phyloP scores from a whole-genome alignment of 1,284 basidiomycete genomes.

The Apiotrichum mycotoxinovorans region DNA sequence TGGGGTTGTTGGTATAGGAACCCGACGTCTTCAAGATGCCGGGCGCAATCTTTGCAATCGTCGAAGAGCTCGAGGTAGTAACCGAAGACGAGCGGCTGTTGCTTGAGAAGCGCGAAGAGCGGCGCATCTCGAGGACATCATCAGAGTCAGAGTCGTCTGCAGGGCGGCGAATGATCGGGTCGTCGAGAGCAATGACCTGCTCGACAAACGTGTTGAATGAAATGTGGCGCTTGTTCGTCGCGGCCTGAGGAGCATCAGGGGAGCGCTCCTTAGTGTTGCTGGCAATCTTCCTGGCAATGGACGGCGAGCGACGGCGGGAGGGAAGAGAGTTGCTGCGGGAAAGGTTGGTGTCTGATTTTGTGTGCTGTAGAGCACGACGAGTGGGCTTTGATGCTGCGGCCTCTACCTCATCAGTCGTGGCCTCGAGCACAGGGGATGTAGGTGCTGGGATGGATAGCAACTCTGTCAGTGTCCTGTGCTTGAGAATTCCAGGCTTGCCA shows the following conservation, averaged over 20 bases:
- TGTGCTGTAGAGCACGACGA: slow-evolving; percentile 54
- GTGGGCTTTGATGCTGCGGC: background rate
- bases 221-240: slow-evolving; percentile 68
- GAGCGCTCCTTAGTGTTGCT: slow-evolving; percentile 9
- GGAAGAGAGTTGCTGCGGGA: slow-evolving; percentile 34
- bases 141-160: slow-evolving; percentile 51
- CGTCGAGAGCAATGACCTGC: slow-evolving; percentile 88
- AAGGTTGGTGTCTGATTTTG: slow-evolving; percentile 79
- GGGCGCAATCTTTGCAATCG: slow-evolving; percentile 91
- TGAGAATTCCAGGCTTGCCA: slow-evolving; percentile 81
- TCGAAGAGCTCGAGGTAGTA: slow-evolving; percentile 42
- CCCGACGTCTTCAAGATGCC: slow-evolving; percentile 77
- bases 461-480: slow-evolving; percentile 89
- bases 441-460: slow-evolving; percentile 62
- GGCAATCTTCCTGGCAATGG: background rate
- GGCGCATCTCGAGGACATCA: slow-evolving; percentile 63
- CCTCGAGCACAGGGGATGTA: slow-evolving; percentile 57
- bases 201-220: slow-evolving; percentile 98
- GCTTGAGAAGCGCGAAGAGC: slow-evolving; percentile 9
- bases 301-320: slow-evolving; percentile 14
- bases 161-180: slow-evolving; percentile 37
- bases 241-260: slow-evolving; percentile 3
- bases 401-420: slow-evolving; percentile 10
- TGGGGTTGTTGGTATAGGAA: slow-evolving; percentile 34
- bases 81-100: slow-evolving; percentile 28